A percentile compares a stretch with the other conserved stretches of the same genome.
These are phyloP conservation scores for Hypoxylon subgilvum DNA, from an alignment of 495 filamentous ascomycete genomes.

Conservation along the genomic window DNA sequence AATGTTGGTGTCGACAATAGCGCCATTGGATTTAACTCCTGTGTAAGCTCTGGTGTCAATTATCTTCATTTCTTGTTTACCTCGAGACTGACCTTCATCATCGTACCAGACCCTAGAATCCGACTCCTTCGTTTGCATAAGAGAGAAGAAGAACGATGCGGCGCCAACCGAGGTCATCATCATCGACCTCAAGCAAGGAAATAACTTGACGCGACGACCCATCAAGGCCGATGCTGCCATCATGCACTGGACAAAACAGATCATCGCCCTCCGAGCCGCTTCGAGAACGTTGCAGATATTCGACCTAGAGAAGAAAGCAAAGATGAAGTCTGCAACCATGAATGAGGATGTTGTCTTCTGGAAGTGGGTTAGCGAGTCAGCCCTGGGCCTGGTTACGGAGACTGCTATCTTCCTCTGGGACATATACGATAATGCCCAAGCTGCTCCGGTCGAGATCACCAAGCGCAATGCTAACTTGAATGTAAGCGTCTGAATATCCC, in stretches of 20 bases:
- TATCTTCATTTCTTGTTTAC: conserved; percentile 1
- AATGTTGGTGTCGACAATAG: conserved; percentile 80
- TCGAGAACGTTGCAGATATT: conserved; percentile 95
- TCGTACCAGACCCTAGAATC: conserved; percentile 87
- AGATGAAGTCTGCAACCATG: conserved; percentile 94
- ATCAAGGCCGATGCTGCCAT: conserved; percentile 99
- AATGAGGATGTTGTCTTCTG: conserved; percentile 97
- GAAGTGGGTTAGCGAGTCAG: conserved; percentile 95
- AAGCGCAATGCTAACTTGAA: conserved; percentile 87
- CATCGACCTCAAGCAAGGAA: conserved; percentile 91
- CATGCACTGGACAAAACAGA: conserved; percentile 96
- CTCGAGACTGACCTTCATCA: conserved; percentile 27
- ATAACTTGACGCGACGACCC: conserved; percentile 87
- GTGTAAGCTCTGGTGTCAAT: conserved; percentile 67
- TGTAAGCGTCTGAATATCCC: conserved; percentile 57
- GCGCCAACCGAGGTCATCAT: conserved; percentile 93
- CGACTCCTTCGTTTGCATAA: conserved; percentile 91
- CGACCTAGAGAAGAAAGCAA: conserved; percentile 84
- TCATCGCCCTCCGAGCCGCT: conserved; percentile 95
- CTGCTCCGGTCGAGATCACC: conserved; percentile 84
- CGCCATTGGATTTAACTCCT: conserved; percentile 95
- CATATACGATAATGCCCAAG: conserved; percentile 79
- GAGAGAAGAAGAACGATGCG: conserved; percentile 83
- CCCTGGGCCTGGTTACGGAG: conserved; percentile 87
- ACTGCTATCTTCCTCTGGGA: conserved; percentile 96